Conservation (phyloP, 305 asterid genomes). For the Petunia hybrid region DNA sequence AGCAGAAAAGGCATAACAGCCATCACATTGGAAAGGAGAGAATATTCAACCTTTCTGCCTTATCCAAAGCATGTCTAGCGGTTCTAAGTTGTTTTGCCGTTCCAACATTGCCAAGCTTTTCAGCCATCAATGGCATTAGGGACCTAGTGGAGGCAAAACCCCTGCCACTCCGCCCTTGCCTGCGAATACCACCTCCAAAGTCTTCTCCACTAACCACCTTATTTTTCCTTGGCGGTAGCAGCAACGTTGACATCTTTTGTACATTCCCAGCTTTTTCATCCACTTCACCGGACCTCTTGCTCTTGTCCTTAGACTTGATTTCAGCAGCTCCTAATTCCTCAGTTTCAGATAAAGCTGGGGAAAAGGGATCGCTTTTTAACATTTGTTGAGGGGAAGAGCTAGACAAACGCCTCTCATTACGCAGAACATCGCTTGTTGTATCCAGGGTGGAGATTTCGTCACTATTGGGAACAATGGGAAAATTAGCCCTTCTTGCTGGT, state of each 20-base stretch:
- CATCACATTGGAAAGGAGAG: constrained; percentile 28
- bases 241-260: constrained; percentile 76
- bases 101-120: constrained; percentile 75
- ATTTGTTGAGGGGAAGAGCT: constrained; percentile 80
- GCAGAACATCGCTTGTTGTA: constrained; percentile 52
- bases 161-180: constrained; percentile 91
- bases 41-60: constrained; percentile 70
- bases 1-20: constrained; percentile 11
- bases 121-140: constrained; percentile 65
- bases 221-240: constrained; percentile 82
- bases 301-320: constrained; percentile 65
- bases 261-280: constrained; percentile 72
- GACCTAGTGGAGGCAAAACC: constrained; percentile 74
- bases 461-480: constrained; percentile 70
- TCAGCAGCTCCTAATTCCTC: constrained; percentile 91
- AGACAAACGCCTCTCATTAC: constrained; percentile 65
- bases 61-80: constrained; percentile 79
- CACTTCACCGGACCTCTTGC: constrained; percentile 66
- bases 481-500: constrained; percentile 81
- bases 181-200: constrained; percentile 74
- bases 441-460: constrained; percentile 64
- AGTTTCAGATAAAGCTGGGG: constrained; percentile 83
- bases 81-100: constrained; percentile 88
- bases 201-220: constrained; percentile 63
- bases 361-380: constrained; percentile 66